Evolutionary conservation across 2,329 filamentous ascomycete genomes (phyloP), one percentile per base, ranked within the genome.

Genomic region (Aspergillus vadensis): DNA sequence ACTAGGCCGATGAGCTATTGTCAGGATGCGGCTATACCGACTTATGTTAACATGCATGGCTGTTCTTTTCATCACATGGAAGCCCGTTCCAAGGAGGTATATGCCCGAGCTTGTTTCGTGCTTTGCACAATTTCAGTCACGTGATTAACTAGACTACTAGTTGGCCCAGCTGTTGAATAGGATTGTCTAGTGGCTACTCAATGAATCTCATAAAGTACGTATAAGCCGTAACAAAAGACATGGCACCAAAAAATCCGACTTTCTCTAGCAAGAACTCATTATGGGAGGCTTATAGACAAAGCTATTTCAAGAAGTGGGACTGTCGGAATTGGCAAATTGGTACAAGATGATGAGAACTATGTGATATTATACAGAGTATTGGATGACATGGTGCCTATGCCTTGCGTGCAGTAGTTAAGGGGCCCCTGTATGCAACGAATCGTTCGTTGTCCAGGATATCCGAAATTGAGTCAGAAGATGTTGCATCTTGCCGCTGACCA

Each of bases 401-500:
- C 47, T 70, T 72, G 58, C 72, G 69, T n/a, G 72, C 69, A 39
- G 73, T 68, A 41, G 67, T 72, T 61, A 78, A 63, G 9, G 75
- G 73, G 17, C 71, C 69, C 58, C 73, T 76, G 49, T 70, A 72
- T 49, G 77, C 67, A 25, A 69, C 67, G 54, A 76, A 73, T 38
- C 73, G 71, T 56, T 78, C 76, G 58, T 69, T 76, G 32, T 75
- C 70, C 60, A 81, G 59, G 52, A 74, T 61, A 48, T 76, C 71
- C 52, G 70, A 65, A 48, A 80, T 65, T 4, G 73, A 70, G 23
- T 68, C 67, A 17, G 67, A 60, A 17, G 64, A 58, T 5, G 68
- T 68, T 48, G 66, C 70, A 52, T 74, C 72, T 48, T 74, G 64
- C 54, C 72, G 75, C 57, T 75, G 73, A 52, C 79, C 79, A 61